Conservation (phyloP, 2,329 filamentous ascomycete species). For the Nemania sp. region DNA sequence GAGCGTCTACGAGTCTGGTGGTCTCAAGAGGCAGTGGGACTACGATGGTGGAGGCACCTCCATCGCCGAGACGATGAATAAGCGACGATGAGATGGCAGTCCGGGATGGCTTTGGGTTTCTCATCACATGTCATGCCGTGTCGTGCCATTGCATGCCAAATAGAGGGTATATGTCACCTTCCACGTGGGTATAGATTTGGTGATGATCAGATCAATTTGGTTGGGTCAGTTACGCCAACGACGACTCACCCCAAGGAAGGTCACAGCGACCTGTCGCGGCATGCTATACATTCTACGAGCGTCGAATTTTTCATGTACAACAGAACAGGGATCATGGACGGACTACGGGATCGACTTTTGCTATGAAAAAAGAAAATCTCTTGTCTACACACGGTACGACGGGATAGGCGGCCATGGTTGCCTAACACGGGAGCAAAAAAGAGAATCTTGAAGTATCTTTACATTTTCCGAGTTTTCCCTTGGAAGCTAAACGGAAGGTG, state of each 20-base stretch:
- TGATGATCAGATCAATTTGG: not conserved
- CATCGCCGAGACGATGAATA: constrained; percentile 38
- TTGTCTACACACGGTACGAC: not conserved
- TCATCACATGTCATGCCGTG: not conserved
- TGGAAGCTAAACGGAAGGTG: not conserved
- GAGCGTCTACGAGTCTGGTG: constrained; percentile 66
- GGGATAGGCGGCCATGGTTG: not conserved
- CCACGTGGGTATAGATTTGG: not conserved
- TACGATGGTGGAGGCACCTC: constrained; percentile 47
- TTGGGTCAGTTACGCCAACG: not conserved
- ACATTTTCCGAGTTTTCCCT: not conserved
- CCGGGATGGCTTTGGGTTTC: not conserved
- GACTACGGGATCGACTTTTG: constrained; percentile 8
- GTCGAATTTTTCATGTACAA: constrained; percentile 4
- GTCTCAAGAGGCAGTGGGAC: constrained; percentile 66
- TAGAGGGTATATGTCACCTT: constrained; percentile 7
- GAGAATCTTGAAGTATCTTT: too few relatives aligned
- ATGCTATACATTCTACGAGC: not conserved
- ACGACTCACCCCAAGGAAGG: not conserved
- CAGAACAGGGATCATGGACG: not conserved
- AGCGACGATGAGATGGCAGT: constrained; percentile 36
- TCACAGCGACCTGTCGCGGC: not conserved
- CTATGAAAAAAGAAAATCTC: not conserved
- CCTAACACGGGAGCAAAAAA: not conserved
- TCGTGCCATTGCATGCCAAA: not conserved